Base-by-base conservation (phyloP, 1,139 yeast genomes). In the Debaryomycetaceae sp. region DNA sequence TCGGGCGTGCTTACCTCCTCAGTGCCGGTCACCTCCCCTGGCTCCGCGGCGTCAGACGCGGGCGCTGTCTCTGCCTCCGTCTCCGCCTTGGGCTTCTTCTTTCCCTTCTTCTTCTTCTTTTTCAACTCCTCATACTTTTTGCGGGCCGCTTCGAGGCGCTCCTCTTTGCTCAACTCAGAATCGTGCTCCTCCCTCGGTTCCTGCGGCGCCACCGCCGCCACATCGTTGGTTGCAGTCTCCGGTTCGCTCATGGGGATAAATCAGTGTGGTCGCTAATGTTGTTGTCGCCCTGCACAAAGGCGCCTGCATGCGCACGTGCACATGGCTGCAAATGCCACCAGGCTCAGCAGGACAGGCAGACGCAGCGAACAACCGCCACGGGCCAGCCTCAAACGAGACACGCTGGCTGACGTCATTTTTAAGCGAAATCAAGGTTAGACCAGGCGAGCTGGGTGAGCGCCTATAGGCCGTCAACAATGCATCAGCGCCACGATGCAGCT, bases 121-220 rank as follows among this genome's bases (percentile, higher is more conserved):
- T 78, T 78, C 61, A 77, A 56, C 41, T 76, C 80, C 39, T 77
- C 83, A 43, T 69, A 75, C 49, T 73, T 70, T 57, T 75, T 76
- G 45, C 77, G 67, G 10, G 85, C 85, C 2, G 77, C 77, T 38
- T 77, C 83, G 31, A 79, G 58, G 50, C 76, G 66, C 45, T 75
- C 80, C 36, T 74, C 78, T 40, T 74, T 71, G 30, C 51, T 47
- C 38, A 59, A 49, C 40, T 59, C 65, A n/a, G n/a, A n/a, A n/a
- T 11, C 36, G 38, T 22, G 49, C 53, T 16, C 44, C 44, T 6
- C 32, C 35, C 30, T 34, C 43, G 27, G 35, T 24, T 8, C 18
- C 26, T 21, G 14, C 16, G 7, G 14, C 28, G 18, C 31, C 10
- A n/a, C n/a, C n/a, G 16, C 16, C 9, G 32, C 25, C 25, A 3